A percentile compares a stretch with the other conserved stretches of the same genome.
These are phyloP conservation scores for Saturnispora sanitii DNA, from an alignment of 805 yeast species.

Conservation along the genomic window DNA sequence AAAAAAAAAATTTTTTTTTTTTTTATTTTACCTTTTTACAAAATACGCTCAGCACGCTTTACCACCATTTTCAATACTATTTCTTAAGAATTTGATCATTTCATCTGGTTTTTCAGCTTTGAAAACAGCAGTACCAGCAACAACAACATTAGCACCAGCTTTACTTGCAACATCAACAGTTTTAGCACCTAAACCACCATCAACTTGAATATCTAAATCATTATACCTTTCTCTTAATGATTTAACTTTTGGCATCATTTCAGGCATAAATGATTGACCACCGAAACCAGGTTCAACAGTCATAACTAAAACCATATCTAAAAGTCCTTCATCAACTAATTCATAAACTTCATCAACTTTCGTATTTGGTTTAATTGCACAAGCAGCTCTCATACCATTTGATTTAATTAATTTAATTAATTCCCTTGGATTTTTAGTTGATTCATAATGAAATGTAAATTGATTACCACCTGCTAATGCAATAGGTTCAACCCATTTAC, in stretches of 20 bases:
- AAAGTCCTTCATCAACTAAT: constrained; percentile 33
- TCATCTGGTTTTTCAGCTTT: constrained; percentile 71
- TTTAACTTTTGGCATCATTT: constrained; percentile 94
- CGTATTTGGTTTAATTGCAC: constrained; percentile 92
- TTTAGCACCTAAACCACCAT: constrained; percentile 87
- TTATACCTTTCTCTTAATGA: constrained; percentile 66
- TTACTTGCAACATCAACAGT: constrained; percentile 83
- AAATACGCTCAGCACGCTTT: not conserved
- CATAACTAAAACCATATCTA: constrained; percentile 96
- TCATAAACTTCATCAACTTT: constrained; percentile 74
- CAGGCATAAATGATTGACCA: constrained; percentile 91
- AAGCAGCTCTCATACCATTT: constrained; percentile 85
- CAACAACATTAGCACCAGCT: constrained; percentile 97
- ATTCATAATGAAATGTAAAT: constrained; percentile 92
- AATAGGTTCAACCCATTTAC: constrained; percentile 86
- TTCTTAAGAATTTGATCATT: constrained; percentile 61
- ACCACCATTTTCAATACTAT: constrained; percentile 40
- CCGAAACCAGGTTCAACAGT: constrained; percentile 99
- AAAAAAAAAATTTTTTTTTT: constrained; percentile 3
- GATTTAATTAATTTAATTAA: constrained; percentile 67
- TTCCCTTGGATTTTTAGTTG: constrained; percentile 67
- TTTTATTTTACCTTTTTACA: not conserved
- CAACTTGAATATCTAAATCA: constrained; percentile 81
- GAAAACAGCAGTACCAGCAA: constrained; percentile 93
- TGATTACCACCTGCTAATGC: constrained; percentile 94